phyloP scores from a whole-genome alignment of 108 stramenopile species.

The Stephanodiscus minutulus region DNA sequence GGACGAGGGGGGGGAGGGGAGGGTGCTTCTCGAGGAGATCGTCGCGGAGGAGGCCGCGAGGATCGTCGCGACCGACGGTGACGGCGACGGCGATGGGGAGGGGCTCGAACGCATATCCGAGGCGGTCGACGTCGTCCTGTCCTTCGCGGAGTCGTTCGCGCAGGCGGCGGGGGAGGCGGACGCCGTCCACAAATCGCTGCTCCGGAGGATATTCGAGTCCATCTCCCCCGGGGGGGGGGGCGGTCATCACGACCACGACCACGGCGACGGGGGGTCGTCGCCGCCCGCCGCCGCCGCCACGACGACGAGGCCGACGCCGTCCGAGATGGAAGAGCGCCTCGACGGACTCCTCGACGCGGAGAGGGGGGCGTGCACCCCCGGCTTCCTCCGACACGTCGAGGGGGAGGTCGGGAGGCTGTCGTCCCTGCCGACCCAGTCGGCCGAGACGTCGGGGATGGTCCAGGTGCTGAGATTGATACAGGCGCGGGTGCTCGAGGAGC shows the following conservation, averaged over 20 bases:
- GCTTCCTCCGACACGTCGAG: conserved; percentile 77
- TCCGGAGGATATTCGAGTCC: conserved; percentile 68
- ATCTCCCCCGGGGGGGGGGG: conserved; percentile 10
- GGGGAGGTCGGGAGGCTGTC: too few species aligned
- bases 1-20: too few species aligned
- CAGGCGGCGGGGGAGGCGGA: conserved; percentile 57
- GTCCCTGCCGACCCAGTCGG: conserved; percentile 50
- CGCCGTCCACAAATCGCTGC: conserved; percentile 53
- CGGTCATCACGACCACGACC: conserved; percentile 9
- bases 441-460: conserved; percentile 57
- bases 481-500: conserved; percentile 73
- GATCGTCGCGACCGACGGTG: too few species aligned
- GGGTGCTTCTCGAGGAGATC: too few species aligned
- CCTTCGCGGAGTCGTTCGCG: conserved; percentile 73
- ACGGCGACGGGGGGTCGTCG: neutral
- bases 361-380: conserved; percentile 68
- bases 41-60: too few species aligned
- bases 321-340: conserved; percentile 45
- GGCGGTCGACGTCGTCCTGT: conserved; percentile 61
- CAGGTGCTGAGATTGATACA: conserved; percentile 78
- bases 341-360: conserved; percentile 61
- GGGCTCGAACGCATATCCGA: conserved; percentile 19
- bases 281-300: too few species aligned
- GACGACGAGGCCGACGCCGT: neutral
- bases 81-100: too few species aligned